Percentiles rank a stretch among this genome's conserved stretches.
These are phyloP conservation scores for Fusarium sp. DNA, from an alignment of 2,329 filamentous ascomycete species.

Conservation along the genomic window DNA sequence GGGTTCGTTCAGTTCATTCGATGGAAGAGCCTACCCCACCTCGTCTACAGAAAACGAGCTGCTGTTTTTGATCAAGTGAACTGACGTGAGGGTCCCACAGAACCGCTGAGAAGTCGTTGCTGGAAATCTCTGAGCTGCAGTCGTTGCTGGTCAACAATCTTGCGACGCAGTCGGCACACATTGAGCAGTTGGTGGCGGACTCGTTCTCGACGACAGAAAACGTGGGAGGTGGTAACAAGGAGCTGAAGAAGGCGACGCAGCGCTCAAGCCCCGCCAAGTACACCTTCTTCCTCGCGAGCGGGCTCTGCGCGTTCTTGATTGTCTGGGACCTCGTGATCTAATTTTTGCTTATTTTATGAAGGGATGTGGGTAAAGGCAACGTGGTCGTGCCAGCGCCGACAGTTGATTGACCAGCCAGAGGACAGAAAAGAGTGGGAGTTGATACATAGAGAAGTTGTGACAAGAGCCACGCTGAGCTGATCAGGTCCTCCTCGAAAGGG, in stretches of 20 bases:
- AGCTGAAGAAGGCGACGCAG: slow-evolving; percentile 87
- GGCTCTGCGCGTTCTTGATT: slow-evolving; percentile 81
- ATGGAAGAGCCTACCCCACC: slow-evolving; percentile 10
- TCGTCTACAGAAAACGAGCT: slow-evolving; percentile 11
- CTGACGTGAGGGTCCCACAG: slow-evolving; percentile 60
- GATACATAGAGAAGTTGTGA: neutral
- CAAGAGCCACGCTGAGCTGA: neutral
- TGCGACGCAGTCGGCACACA: slow-evolving; percentile 87
- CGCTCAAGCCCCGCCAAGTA: slow-evolving; percentile 80
- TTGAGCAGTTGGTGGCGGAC: slow-evolving; percentile 90
- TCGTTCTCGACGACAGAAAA: slow-evolving; percentile 88
- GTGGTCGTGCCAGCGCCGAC: slow-evolving; percentile 1
- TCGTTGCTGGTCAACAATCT: slow-evolving; percentile 90
- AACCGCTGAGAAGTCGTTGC: slow-evolving; percentile 88
- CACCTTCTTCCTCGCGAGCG: slow-evolving; percentile 85
- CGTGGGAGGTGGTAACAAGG: slow-evolving; percentile 89
- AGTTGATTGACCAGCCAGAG: slow-evolving; percentile 8
- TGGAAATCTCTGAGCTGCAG: slow-evolving; percentile 95
- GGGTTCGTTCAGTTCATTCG: neutral
- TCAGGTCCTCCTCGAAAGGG: neutral
- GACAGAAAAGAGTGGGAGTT: neutral
- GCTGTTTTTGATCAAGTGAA: slow-evolving; percentile 17
- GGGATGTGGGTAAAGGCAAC: slow-evolving; percentile 11
- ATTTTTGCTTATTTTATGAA: slow-evolving; percentile 13
- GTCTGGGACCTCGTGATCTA: slow-evolving; percentile 81